These are phyloP conservation scores for Sisymbrium irio DNA, from an alignment of 345 rosid species.

Conservation along the genomic window DNA sequence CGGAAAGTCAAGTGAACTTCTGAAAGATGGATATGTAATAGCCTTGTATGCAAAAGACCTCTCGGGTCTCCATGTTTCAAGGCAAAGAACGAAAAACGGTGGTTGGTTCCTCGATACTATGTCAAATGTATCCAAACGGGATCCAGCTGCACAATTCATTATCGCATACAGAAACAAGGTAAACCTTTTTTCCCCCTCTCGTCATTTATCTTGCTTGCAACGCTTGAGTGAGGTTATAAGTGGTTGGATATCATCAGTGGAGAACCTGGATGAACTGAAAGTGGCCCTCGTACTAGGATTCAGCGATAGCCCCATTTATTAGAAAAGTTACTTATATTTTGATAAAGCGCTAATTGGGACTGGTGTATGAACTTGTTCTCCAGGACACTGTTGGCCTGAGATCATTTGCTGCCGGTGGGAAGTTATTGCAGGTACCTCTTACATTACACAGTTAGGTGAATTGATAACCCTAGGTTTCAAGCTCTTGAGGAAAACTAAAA, in stretches of 20 bases:
- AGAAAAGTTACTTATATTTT: not conserved
- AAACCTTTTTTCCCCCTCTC: slow-evolving; percentile 16
- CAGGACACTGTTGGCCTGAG: slow-evolving; percentile 98
- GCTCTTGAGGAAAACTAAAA: slow-evolving; percentile 15
- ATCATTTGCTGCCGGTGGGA: slow-evolving; percentile 99
- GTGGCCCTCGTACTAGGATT: not conserved
- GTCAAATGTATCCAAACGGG: slow-evolving; percentile 89
- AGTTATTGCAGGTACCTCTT: slow-evolving; percentile 83
- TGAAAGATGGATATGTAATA: slow-evolving; percentile 88
- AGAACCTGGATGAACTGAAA: not conserved
- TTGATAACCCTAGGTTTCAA: not conserved
- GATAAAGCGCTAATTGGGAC: slow-evolving; percentile 8
- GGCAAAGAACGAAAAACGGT: slow-evolving; percentile 94
- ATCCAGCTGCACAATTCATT: slow-evolving; percentile 98
- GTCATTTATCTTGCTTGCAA: not conserved
- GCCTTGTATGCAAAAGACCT: slow-evolving; percentile 80
- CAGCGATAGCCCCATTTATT: not conserved
- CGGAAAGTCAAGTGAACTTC: slow-evolving; percentile 55
- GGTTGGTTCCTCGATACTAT: slow-evolving; percentile 94
- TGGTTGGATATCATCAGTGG: not conserved
- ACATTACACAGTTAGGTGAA: not conserved
- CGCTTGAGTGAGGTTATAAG: not conserved
- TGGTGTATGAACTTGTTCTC: slow-evolving; percentile 10
- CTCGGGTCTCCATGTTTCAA: slow-evolving; percentile 72
- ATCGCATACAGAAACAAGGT: slow-evolving; percentile 89